Conservation (phyloP, 768 basidiomycete genomes). For the Calocybe cyanea region DNA sequence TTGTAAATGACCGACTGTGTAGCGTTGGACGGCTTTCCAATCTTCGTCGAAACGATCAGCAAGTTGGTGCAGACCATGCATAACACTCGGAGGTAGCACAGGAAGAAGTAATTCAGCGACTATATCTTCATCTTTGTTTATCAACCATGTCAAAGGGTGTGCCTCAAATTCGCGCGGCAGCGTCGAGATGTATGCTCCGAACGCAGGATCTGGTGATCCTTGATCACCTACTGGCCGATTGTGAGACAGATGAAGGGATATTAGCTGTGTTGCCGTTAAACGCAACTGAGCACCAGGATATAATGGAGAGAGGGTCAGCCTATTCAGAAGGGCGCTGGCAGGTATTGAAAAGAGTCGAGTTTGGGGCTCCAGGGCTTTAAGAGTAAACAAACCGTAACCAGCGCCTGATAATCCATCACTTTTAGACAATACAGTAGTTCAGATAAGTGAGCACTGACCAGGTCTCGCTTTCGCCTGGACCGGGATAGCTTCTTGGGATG, state of each 20-base stretch:
- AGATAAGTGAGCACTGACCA: constrained; percentile 36
- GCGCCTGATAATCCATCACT: constrained; percentile 36
- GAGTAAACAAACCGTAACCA: constrained; percentile 69
- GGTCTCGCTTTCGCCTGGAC: constrained; percentile 50
- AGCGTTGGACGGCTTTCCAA: constrained; percentile 47
- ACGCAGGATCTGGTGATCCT: constrained; percentile 49
- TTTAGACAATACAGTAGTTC: neutral
- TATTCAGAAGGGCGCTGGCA: constrained; percentile 65
- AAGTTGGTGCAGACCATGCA: constrained; percentile 37
- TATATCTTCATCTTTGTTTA: constrained; percentile 22
- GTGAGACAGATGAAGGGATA: constrained; percentile 77
- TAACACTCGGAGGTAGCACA: constrained; percentile 46
- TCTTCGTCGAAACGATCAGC: constrained; percentile 51
- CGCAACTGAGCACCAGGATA: constrained; percentile 42
- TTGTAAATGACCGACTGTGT: constrained; percentile 46
- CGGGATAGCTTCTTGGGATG: constrained; percentile 31
- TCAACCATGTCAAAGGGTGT: constrained; percentile 83
- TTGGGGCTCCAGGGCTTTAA: constrained; percentile 38
- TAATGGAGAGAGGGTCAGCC: constrained; percentile 55
- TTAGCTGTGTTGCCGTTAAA: constrained; percentile 66
- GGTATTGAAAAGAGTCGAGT: constrained; percentile 70
- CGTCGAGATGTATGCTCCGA: constrained; percentile 76
- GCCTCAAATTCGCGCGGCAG: constrained; percentile 69
- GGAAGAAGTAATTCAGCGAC: constrained; percentile 30
- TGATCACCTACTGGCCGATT: constrained; percentile 46